Base-by-base conservation (phyloP, 129 eudicot genomes). In the Scalesia atractyloides region DNA sequence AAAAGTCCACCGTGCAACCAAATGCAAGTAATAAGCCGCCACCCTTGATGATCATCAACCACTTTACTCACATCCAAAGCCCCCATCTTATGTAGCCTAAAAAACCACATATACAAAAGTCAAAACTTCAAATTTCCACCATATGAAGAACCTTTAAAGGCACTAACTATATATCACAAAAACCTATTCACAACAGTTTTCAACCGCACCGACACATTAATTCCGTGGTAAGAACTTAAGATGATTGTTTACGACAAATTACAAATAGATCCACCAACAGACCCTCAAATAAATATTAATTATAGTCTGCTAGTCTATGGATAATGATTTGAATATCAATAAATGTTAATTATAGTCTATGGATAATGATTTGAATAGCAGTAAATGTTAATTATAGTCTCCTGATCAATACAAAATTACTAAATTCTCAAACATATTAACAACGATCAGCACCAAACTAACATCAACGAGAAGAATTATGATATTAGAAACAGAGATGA, bases 1-100 rank as follows among this genome's bases (percentile, higher is more conserved):
- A 92, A 68, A 82, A 92, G 88, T 47, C 98, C 98, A 75, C 88
- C 98, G 19, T 92, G 98, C 64, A 92, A 80, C 98, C 98, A 92
- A 52, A 92, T 89, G 85, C 98, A 92, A 41, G 86, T 74, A 60
- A 92, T 74, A 5, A 92, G 91, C 62, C 96, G 96, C 92, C 96
- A 92, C 43, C 85, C 96, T 46, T 92, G 90, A 77, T 92, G 88
- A 64, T 62, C 18, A 50, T 92, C 65, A 24, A 89, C 92, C 59
- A 92, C 96, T 84, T 82, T 89, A 76, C 73, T 30, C 64, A 89
- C 95, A 74, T 89, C 96, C 73, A 92, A 87, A 57, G 96, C 98
- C 47, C 98, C 98, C 98, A 92, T 83, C 83, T 89, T 87, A 72
- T 80, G 82, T 72, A 92, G 58, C 86, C 98, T 92, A 77, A 66